Evolutionary conservation across 345 rosid genomes (phyloP).

Genomic region (Trapa bicornis): DNA sequence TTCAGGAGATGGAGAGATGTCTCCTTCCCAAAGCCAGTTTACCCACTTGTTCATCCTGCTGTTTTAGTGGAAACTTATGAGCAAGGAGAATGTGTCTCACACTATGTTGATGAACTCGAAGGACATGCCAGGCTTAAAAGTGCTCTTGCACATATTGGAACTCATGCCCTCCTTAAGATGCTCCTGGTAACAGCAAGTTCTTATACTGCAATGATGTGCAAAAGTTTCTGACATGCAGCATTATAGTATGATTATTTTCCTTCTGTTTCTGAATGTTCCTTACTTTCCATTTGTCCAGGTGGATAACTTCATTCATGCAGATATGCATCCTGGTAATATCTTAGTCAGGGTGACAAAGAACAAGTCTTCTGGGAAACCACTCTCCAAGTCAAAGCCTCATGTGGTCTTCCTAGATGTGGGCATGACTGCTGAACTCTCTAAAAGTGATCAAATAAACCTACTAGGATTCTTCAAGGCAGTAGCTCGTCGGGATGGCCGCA

Average conservation of each 20-base stretch:
- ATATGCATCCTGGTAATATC: conserved; percentile 99
- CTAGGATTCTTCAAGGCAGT: conserved; percentile 88
- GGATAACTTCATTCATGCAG: conserved; percentile 96
- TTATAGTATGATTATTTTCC: background rate
- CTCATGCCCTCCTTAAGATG: conserved; percentile 95
- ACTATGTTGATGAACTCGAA: conserved; percentile 65
- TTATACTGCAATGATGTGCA: background rate
- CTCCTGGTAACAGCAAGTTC: conserved; percentile 52
- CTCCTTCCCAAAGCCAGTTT: conserved; percentile 92
- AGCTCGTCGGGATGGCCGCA: conserved; percentile 79
- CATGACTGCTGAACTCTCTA: conserved; percentile 98
- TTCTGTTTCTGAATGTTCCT: background rate
- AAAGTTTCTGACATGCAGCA: background rate
- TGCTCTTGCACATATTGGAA: conserved; percentile 86
- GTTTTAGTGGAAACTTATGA: conserved; percentile 91
- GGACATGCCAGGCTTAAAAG: conserved; percentile 56
- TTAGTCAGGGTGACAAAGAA: conserved; percentile 59
- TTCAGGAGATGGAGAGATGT: conserved; percentile 90
- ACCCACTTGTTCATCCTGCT: conserved; percentile 93
- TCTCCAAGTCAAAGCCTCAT: conserved; percentile 83
- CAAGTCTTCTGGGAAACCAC: conserved; percentile 45
- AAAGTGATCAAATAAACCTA: conserved; percentile 58
- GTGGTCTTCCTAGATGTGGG: conserved; percentile 95
- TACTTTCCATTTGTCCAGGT: conserved; percentile 44
- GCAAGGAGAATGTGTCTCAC: conserved; percentile 84